Evolutionary conservation across 805 yeast genomes (phyloP).

Genomic region (Candida andamanensis): DNA sequence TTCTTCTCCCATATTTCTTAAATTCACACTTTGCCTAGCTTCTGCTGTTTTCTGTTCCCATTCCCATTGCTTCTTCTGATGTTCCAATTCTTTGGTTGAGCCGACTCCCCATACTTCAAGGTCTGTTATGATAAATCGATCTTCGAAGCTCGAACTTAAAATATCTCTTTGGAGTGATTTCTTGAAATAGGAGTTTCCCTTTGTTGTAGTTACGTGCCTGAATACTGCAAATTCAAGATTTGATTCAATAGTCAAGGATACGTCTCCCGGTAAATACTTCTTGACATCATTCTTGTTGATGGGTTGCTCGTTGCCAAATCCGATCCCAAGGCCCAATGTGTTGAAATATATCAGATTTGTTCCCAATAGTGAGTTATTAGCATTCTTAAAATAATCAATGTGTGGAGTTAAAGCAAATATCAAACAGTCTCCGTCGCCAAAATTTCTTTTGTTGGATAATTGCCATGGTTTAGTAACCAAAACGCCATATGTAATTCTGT

Average conservation of each 20-base stretch:
- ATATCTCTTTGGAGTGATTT: slow-evolving; percentile 17
- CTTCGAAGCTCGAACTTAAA: slow-evolving; percentile 46
- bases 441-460: slow-evolving; percentile 60
- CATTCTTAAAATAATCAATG: slow-evolving; percentile 45
- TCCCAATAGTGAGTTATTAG: slow-evolving; percentile 26
- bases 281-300: slow-evolving; percentile 39
- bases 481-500: slow-evolving; percentile 56
- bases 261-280: slow-evolving; percentile 63
- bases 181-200: slow-evolving; percentile 19
- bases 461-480: slow-evolving; percentile 73
- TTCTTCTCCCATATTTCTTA: slow-evolving; percentile 69
- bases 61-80: slow-evolving; percentile 75
- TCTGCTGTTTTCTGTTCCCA: slow-evolving; percentile 89
- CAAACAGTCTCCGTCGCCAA: slow-evolving; percentile 58
- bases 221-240: slow-evolving; percentile 78
- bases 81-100: slow-evolving; percentile 66
- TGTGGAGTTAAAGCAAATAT: slow-evolving; percentile 66
- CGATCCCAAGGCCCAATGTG: slow-evolving; percentile 74
- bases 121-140: slow-evolving; percentile 64
- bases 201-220: slow-evolving; percentile 44
- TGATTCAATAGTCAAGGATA: slow-evolving; percentile 73
- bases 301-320: slow-evolving; percentile 74
- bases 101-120: slow-evolving; percentile 94
- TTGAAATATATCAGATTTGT: slow-evolving; percentile 55
- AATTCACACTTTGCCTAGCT: slow-evolving; percentile 67